Evolutionary conservation across 2,329 filamentous ascomycete genomes (phyloP).

Genomic region (Sphaerulina populicola): DNA sequence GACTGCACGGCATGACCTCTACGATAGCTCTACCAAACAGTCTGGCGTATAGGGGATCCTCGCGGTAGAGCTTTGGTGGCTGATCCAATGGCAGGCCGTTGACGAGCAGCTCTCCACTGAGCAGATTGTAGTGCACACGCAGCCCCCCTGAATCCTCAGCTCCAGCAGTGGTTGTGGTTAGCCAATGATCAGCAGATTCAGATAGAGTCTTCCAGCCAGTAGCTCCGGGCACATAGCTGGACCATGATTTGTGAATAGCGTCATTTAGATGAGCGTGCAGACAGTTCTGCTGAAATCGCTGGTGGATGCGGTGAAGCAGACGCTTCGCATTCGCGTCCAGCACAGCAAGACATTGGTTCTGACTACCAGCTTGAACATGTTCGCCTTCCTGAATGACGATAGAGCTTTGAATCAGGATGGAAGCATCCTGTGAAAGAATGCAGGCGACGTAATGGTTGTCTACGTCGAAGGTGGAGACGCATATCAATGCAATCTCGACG

Average conservation of each 20-base stretch:
- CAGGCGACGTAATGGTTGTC: conserved; percentile 17
- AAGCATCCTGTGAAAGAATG: conserved; percentile 10
- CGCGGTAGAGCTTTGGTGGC: conserved; percentile 46
- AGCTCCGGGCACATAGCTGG: conserved; percentile 26
- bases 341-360: neutral
- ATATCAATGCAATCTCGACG: conserved; percentile 51
- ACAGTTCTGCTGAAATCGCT: conserved; percentile 5
- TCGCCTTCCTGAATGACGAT: conserved; percentile 21
- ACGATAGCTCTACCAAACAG: conserved; percentile 50
- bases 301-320: conserved; percentile 17
- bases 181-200: conserved; percentile 15
- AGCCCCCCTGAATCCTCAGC: neutral
- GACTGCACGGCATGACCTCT: conserved; percentile 44
- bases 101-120: conserved; percentile 44
- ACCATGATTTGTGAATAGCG: conserved; percentile 36
- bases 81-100: conserved; percentile 45
- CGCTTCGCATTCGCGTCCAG: conserved; percentile 10
- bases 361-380: neutral
- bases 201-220: conserved; percentile 10
- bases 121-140: conserved; percentile 39
- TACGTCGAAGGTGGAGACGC: conserved; percentile 42
- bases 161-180: conserved; percentile 22
- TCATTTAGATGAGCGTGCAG: conserved; percentile 12
- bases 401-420: conserved; percentile 18
- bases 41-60: conserved; percentile 38